Evolutionary conservation across 139 green algal genomes (phyloP).

Genomic region (Micractinium conductrix): DNA sequence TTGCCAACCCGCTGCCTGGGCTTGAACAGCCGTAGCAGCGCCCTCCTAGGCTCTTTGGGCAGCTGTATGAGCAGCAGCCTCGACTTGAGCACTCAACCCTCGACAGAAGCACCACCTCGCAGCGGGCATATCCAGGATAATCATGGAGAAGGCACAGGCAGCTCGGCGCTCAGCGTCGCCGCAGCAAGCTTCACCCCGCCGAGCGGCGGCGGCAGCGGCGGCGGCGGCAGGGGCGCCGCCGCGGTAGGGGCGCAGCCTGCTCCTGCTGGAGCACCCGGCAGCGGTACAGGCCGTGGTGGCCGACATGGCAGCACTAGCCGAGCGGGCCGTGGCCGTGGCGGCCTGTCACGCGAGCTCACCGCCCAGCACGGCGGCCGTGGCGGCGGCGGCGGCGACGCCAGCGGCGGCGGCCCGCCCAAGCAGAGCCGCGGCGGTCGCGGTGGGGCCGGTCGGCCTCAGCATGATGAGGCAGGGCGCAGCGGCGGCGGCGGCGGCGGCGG

Average conservation of each 20-base stretch:
- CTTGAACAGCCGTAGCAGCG: no score
- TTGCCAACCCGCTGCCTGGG: background rate
- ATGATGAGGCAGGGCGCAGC: background rate
- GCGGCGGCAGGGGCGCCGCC: background rate
- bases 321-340: background rate
- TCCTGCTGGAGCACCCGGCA: background rate
- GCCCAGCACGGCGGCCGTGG: background rate
- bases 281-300: background rate
- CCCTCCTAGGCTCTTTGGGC: no score
- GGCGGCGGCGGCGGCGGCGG: background rate
- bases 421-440: background rate
- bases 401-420: no score
- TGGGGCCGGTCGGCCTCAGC: background rate
- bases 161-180: background rate
- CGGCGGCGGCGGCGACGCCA: background rate
- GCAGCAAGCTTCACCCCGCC: background rate
- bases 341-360: background rate
- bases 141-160: constrained; percentile 12
- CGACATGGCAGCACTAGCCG: background rate
- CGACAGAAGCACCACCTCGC: no score
- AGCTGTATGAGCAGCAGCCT: background rate
- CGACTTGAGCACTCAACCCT: background rate
- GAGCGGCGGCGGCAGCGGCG: background rate
- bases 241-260: background rate
- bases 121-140: background rate